Percentiles rank a stretch among this genome's conserved stretches.
Conservation (phyloP, 192 early-diverging fungal species). For the Lunasporangiospora selenospora region DNA sequence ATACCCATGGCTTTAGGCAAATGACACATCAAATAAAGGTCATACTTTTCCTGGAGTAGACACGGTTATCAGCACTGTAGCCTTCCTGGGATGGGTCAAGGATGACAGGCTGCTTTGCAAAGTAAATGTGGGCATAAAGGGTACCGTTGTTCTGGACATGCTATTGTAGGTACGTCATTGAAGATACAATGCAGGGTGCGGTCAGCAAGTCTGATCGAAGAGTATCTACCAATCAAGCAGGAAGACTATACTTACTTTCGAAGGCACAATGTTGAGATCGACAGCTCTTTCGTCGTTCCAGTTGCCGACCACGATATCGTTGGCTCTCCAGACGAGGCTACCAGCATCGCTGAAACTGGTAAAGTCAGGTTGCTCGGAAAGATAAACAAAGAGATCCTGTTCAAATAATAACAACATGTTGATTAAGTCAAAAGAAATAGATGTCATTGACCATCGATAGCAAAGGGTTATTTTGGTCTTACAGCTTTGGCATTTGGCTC, state of each 20-base stretch:
- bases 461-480: not conserved
- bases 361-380: constrained; percentile 55
- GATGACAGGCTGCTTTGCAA: constrained; percentile 45
- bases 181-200: not conserved
- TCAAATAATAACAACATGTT: not conserved
- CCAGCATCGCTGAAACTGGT: constrained; percentile 43
- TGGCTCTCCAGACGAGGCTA: constrained; percentile 49
- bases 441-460: not conserved
- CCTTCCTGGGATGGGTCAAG: constrained; percentile 48
- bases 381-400: constrained; percentile 57
- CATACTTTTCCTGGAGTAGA: constrained; percentile 61
- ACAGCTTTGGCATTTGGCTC: constrained; percentile 19
- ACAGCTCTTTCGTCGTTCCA: constrained; percentile 52
- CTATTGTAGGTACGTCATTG: constrained; percentile 14
- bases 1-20: not conserved
- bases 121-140: constrained; percentile 67
- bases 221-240: not conserved
- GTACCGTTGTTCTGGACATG: constrained; percentile 63
- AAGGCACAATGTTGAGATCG: constrained; percentile 50
- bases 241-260: constrained; percentile 44
- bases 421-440: not conserved
- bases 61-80: constrained; percentile 51
- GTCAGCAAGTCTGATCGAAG: not conserved
- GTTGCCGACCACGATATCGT: constrained; percentile 49
- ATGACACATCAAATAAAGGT: not conserved